Evolutionary conservation across 2,329 filamentous ascomycete species (phyloP).

Genomic region (Cadophora luteo-olivacea): DNA sequence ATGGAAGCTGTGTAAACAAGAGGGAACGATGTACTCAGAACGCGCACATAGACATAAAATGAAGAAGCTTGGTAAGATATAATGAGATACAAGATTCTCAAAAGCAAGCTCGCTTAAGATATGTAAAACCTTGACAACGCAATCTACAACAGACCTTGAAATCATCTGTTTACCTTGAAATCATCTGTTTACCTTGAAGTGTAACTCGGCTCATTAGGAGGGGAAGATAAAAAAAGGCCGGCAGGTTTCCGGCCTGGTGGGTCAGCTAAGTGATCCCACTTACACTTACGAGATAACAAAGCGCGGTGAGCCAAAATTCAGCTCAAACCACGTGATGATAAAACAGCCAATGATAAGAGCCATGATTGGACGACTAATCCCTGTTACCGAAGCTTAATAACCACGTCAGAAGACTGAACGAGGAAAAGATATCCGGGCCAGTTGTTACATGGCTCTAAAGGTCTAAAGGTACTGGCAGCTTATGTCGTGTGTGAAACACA

Average conservation of each 20-base stretch:
- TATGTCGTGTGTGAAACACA: too few species aligned
- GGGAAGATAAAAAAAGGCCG: slow-evolving; percentile 28
- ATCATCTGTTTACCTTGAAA: too few species aligned
- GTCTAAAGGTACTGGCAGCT: too few species aligned
- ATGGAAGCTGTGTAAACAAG: neutral
- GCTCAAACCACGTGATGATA: slow-evolving; percentile 7
- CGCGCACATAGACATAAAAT: neutral
- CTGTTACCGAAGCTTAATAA: too few species aligned
- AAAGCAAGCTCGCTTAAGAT: neutral
- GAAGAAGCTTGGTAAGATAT: neutral
- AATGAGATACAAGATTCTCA: too few species aligned
- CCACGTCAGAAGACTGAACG: neutral
- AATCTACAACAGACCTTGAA: too few species aligned
- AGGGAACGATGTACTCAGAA: neutral
- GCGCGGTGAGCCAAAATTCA: neutral
- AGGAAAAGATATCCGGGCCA: neutral
- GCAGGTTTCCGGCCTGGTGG: slow-evolving; percentile 25
- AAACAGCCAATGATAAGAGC: neutral
- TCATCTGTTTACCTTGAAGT: too few species aligned
- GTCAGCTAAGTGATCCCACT: slow-evolving; percentile 8
- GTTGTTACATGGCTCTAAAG: neutral
- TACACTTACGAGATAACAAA: slow-evolving; percentile 22
- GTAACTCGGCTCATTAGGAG: neutral
- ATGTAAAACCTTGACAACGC: neutral
- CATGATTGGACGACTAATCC: too few species aligned